Evolutionary conservation across 257 asterid genomes (phyloP), one percentile per base, ranked within the genome.

Genomic region (Euphrasia confusa): DNA sequence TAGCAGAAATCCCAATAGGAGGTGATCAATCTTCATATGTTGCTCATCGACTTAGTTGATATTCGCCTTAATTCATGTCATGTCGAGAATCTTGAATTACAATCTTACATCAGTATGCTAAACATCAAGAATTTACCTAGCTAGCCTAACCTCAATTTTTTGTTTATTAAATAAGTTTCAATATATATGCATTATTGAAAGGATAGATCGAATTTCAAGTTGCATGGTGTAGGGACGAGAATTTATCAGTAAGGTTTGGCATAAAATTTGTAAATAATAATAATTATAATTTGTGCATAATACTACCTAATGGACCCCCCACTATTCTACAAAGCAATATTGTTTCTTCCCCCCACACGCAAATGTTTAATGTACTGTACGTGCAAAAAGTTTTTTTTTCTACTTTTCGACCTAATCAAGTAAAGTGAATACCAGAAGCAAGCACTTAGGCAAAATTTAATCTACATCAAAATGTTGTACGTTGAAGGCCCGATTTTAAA

Each of bases 221-320:
- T 72, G 24, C 24, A 21, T 21, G 80, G 78, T 55, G 80, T 67
- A 57, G 80, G 80, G 79, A 69, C 74, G 67, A 48, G 63, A 59
- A 63, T 68, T 74, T 62, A 72, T 30, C 33, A 74, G 54, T 59
- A 73, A 70, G 64, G 77, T 77, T 85, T 74, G 89, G 89, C 84
- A 61, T 65, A 75, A 67, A 59, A 73, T 75, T 63, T 42, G 18
- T 80, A 80, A 75, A 72, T 71, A 47, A 47, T 12, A 47, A 47
- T 12, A 40, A 8, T 40, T 10, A 42, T 42, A 9, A 42, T 45
- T 35, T 35, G 40, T 45, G 17, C 15, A 14, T n/a, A 49, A 49
- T n/a, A 14, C 3, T n/a, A 49, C 6, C 10, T n/a, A 49, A n/a
- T 49, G 26, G 63, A 71, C 42, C 47, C 47, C 85, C 71, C 68